Percentiles rank a stretch among this genome's conserved stretches.
Evolutionary conservation across 345 rosid species (phyloP).

Genomic region (Moricandia moricandioides): DNA sequence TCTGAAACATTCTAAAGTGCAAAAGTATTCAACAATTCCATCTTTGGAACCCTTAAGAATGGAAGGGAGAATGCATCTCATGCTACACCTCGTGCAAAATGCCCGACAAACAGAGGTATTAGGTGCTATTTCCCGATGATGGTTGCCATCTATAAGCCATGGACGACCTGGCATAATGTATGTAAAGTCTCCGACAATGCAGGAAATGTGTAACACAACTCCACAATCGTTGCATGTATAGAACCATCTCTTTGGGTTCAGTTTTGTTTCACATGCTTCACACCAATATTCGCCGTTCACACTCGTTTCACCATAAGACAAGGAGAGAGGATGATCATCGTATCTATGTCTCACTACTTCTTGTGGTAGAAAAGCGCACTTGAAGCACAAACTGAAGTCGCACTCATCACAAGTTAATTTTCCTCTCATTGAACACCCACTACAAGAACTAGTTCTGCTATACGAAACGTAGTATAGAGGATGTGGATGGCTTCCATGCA

Average conservation of each 20-base stretch:
- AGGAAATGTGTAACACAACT: not conserved
- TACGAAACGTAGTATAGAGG: not conserved
- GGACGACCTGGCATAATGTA: constrained; percentile 24
- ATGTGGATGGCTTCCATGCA: not conserved
- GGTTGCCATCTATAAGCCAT: too few species aligned
- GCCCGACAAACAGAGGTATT: too few species aligned
- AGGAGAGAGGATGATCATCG: not conserved
- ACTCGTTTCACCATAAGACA: not conserved
- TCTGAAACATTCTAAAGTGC: not conserved
- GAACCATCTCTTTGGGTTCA: not conserved
- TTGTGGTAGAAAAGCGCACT: not conserved
- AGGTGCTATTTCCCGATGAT: too few species aligned
- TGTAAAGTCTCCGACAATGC: not conserved
- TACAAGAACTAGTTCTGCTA: not conserved
- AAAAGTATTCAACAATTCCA: too few species aligned
- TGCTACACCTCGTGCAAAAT: too few species aligned
- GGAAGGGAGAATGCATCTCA: too few species aligned
- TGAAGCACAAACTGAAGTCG: not conserved
- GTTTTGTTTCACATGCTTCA: not conserved
- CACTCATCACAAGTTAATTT: not conserved
- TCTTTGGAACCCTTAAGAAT: too few species aligned
- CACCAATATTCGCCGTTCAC: not conserved
- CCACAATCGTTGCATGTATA: not conserved
- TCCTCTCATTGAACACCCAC: not conserved
- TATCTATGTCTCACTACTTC: not conserved